A percentile compares a stretch with the other conserved stretches of the same genome.
These are phyloP conservation scores for Aurinia saxatilis DNA, from an alignment of 345 rosid species.

Conservation along the genomic window DNA sequence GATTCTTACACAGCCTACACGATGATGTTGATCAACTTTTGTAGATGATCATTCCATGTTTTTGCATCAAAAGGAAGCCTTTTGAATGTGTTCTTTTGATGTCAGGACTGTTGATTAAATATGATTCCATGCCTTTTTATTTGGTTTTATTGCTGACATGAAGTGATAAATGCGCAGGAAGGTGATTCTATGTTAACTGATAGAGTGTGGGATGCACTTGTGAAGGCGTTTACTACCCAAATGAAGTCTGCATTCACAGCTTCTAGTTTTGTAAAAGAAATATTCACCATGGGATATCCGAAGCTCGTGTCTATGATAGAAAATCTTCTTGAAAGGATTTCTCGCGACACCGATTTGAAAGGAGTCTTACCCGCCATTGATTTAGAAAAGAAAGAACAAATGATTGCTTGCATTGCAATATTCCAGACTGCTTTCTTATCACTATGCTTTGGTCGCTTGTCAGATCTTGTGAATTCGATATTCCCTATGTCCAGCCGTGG, in stretches of 20 bases:
- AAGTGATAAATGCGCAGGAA: slow-evolving; percentile 44
- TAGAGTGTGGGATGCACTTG: slow-evolving; percentile 94
- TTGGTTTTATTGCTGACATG: slow-evolving; percentile 19
- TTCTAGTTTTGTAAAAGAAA: slow-evolving; percentile 95
- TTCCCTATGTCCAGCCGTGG: slow-evolving; percentile 95
- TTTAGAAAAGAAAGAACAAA: slow-evolving; percentile 65
- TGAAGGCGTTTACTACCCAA: slow-evolving; percentile 83
- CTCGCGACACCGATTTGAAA: slow-evolving; percentile 73
- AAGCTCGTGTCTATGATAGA: slow-evolving; percentile 80
- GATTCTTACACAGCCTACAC: not conserved
- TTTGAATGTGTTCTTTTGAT: not conserved
- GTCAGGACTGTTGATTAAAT: not conserved
- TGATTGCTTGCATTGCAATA: slow-evolving; percentile 70
- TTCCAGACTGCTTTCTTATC: slow-evolving; percentile 92
- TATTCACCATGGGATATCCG: slow-evolving; percentile 86
- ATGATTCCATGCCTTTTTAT: not conserved
- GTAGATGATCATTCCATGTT: not conserved
- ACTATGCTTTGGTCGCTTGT: slow-evolving; percentile 66
- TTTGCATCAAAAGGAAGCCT: not conserved
- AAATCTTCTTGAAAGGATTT: slow-evolving; percentile 83
- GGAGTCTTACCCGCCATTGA: slow-evolving; percentile 85
- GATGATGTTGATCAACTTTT: not conserved
- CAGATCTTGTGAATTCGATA: slow-evolving; percentile 80
- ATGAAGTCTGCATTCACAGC: slow-evolving; percentile 96
- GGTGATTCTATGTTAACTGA: slow-evolving; percentile 79